Evolutionary conservation across 495 filamentous ascomycete species (phyloP).

Genomic region (Lasiosphaeria miniovina): DNA sequence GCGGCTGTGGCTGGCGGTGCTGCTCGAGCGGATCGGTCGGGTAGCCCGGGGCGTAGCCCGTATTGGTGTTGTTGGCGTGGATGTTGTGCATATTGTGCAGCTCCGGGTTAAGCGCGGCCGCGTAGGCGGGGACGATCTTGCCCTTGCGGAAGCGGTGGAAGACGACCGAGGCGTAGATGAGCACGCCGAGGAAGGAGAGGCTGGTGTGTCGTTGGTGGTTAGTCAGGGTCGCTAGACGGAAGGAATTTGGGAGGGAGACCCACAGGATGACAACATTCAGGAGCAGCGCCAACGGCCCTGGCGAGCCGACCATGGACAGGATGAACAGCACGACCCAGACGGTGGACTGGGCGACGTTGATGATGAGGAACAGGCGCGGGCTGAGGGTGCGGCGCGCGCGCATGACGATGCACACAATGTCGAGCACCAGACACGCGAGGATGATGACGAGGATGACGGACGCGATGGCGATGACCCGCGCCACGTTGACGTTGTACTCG

Average conservation of each 20-base stretch:
- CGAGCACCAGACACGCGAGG: constrained; percentile 24
- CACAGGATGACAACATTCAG: constrained; percentile 23
- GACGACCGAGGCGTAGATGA: constrained; percentile 29
- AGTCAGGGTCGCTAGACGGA: neutral
- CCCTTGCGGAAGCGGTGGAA: constrained; percentile 29
- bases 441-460: constrained; percentile 24
- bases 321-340: constrained; percentile 25
- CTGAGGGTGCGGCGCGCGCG: constrained; percentile 26
- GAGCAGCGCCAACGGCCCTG: constrained; percentile 1
- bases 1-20: neutral
- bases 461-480: constrained; percentile 16
- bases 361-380: constrained; percentile 29
- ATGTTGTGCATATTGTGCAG: neutral
- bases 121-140: constrained; percentile 9
- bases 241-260: constrained; percentile 2
- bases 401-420: constrained; percentile 35
- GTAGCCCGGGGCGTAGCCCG: neutral
- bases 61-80: neutral
- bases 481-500: constrained; percentile 18
- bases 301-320: constrained; percentile 19
- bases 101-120: neutral
- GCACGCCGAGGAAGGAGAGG: constrained; percentile 32
- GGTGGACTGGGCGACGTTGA: constrained; percentile 27
- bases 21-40: neutral
- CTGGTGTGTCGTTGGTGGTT: constrained; percentile 7